These are phyloP conservation scores for Saraca asoca DNA, from an alignment of 331 rosid species.

Conservation along the genomic window DNA sequence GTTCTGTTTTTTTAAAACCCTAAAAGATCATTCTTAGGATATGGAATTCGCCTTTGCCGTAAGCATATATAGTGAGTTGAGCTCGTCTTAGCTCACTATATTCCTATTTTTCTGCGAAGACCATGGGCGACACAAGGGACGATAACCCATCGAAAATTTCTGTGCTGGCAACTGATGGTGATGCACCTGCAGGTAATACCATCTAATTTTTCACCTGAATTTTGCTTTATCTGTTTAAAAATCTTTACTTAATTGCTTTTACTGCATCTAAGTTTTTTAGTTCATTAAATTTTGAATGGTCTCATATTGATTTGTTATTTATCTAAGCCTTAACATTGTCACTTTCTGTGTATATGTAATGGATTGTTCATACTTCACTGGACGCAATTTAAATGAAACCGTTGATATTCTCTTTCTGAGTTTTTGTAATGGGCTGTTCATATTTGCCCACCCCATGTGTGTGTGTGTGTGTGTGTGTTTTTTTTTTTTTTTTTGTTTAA, in stretches of 20 bases:
- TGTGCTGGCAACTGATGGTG: conserved; percentile 21
- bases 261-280: no score
- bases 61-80: no score
- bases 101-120: background rate
- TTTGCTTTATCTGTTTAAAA: conserved; percentile 4
- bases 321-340: background rate
- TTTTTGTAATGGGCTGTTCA: background rate
- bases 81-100: background rate
- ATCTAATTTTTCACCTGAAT: background rate
- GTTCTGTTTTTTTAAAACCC: no score
- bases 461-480: no score
- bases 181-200: conserved; percentile 37
- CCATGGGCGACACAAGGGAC: conserved; percentile 32
- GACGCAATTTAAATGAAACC: background rate
- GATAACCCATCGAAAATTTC: conserved; percentile 15
- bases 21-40: no score
- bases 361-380: background rate
- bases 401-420: background rate
- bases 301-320: conserved; percentile 11
- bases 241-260: conserved; percentile 8
- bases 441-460: background rate
- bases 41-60: no score
- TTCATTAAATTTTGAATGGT: background rate
- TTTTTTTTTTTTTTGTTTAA: no score
- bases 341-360: background rate